Base-by-base conservation (phyloP, 805 yeast species). In the Metschnikowia kunwiensis region DNA sequence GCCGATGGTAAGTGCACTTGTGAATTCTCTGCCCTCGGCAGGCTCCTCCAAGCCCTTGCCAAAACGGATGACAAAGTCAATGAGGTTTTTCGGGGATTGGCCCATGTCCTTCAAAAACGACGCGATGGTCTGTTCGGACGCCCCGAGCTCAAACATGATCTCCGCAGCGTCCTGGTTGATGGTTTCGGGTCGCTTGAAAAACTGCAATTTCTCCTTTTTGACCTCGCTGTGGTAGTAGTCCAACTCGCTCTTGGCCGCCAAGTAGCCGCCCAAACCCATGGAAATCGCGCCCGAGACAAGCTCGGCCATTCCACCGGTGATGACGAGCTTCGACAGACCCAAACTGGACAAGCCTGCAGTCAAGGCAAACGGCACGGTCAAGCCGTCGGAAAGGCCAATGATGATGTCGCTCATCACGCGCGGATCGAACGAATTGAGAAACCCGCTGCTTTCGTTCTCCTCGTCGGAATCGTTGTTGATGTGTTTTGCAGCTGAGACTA, bases 271-370 rank as follows among this genome's bases (percentile, higher is more conserved):
- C 37, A 91, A 76, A 7, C 98, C 97, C 98, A 91, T 91, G 19
- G 95, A 84, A 35, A 91, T 89, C 29, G 97, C 95, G 32, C 98
- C 98, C 5, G 96, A 85, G 3, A 91, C 94, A 49, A 91, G 77
- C 68, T 91, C 98, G 7, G 97, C 97, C 75, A 91, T 77, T 16
- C 97, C 98, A 72, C 97, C 98, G 18, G 97, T 88, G 43, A 91
- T 88, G 34, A 91, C 98, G 46, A 91, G 74, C 58, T 77, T 83
- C 12, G 96, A 70, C 59, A 86, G 85, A 35, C 98, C 98, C 35
- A 91, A 73, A 1, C 94, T 82, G 1, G 95, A 83, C 38, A 91
- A 73, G 32, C 97, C 98, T 0, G 98, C 97, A 1, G 97, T 93
- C 50, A 93, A 74, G 2, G 98, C 98, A 71, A 91, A 91, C n/a